These are phyloP conservation scores for Globisporangium okanoganense DNA, from an alignment of 352 stramenopile genomes.

Conservation along the genomic window DNA sequence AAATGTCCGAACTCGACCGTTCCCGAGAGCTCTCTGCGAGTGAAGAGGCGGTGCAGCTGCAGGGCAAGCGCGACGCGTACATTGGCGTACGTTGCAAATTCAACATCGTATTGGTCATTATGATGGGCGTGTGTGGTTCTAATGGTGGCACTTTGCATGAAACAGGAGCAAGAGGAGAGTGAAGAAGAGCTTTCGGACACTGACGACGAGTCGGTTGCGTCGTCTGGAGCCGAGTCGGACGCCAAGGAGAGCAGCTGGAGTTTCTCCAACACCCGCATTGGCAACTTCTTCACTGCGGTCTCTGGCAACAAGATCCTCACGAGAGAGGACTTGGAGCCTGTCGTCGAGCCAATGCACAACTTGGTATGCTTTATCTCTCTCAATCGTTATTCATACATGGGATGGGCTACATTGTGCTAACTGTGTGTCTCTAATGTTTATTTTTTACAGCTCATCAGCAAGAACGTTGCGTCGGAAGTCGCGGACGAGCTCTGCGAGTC, in stretches of 20 bases:
- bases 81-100: slow-evolving; percentile 59
- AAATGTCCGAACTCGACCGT: slow-evolving; percentile 67
- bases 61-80: slow-evolving; percentile 71
- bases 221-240: slow-evolving; percentile 69
- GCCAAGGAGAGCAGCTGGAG: slow-evolving; percentile 60
- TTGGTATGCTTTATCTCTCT: slow-evolving; percentile 39
- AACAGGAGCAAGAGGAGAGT: slow-evolving; percentile 61
- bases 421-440: not conserved
- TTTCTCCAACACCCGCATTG: slow-evolving; percentile 78
- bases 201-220: slow-evolving; percentile 64
- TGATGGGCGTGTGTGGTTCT: not conserved
- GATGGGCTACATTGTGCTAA: not conserved
- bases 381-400: not conserved
- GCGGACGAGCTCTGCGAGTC: slow-evolving; percentile 93
- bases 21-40: slow-evolving; percentile 63
- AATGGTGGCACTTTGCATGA: not conserved
- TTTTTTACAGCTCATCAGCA: slow-evolving; percentile 86
- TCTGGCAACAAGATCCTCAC: slow-evolving; percentile 93
- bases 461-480: slow-evolving; percentile 97
- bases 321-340: slow-evolving; percentile 90
- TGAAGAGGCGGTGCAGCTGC: slow-evolving; percentile 67
- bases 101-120: not conserved
- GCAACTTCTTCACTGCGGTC: slow-evolving; percentile 78
- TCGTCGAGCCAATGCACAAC: slow-evolving; percentile 93
- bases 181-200: slow-evolving; percentile 66